Conservation (phyloP, 1,284 basidiomycete genomes). For the Trichosporon ovoides region DNA sequence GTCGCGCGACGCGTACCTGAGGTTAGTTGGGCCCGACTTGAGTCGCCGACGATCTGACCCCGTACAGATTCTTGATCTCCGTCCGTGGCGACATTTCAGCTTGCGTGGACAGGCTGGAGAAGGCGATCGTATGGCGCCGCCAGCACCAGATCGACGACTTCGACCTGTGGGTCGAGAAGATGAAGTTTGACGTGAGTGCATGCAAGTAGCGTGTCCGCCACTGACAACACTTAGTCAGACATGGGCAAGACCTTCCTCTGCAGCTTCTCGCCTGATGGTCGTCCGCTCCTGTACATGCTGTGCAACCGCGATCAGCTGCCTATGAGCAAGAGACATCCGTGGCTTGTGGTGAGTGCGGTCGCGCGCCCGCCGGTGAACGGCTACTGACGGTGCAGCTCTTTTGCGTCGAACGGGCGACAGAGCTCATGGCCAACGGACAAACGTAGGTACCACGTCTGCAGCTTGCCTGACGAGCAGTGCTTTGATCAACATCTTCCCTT, state of each 20-base stretch:
- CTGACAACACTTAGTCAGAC: background rate
- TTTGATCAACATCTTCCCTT: conserved; percentile 34
- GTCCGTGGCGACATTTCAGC: background rate
- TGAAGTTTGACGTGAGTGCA: conserved; percentile 1
- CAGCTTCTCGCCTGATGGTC: background rate
- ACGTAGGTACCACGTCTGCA: background rate
- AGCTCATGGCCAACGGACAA: conserved; percentile 30
- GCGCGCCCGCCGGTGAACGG: background rate
- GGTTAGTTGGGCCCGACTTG: background rate
- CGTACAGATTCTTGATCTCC: background rate
- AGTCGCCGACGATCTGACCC: background rate
- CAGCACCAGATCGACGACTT: conserved; percentile 3
- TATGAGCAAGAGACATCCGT: background rate
- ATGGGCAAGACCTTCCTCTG: conserved; percentile 5
- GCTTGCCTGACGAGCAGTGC: conserved; percentile 19
- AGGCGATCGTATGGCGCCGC: conserved; percentile 2
- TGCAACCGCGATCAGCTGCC: conserved; percentile 3
- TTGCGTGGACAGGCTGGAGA: background rate
- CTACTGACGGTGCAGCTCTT: background rate
- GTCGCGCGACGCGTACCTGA: background rate
- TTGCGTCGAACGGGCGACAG: conserved; percentile 20
- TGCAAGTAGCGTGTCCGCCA: background rate
- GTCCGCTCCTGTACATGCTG: background rate
- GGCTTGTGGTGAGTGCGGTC: background rate
- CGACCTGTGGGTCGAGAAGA: background rate